These are phyloP conservation scores for Paramecium sonneborni DNA, from an alignment of 73 alveolate genomes.

Conservation along the genomic window DNA sequence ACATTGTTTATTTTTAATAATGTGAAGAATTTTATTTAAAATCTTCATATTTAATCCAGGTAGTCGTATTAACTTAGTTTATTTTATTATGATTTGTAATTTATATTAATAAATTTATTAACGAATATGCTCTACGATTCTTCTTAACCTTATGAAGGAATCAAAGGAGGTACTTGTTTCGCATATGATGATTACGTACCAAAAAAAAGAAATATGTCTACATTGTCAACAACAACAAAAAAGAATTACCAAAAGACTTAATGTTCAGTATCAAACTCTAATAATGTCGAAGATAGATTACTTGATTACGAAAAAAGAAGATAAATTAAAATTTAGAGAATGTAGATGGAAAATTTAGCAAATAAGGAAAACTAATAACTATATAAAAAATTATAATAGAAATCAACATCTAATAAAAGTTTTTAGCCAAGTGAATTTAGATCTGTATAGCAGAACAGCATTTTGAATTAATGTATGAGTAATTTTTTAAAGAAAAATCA, in stretches of 20 bases:
- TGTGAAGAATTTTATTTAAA: too few species aligned
- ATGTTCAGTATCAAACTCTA: background rate
- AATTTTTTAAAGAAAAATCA: background rate
- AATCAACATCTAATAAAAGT: background rate
- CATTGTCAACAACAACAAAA: background rate
- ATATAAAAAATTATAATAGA: background rate
- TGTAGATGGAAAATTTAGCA: background rate
- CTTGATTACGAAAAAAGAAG: background rate
- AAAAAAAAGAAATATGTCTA: background rate
- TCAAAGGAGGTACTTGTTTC: conserved; percentile 9
- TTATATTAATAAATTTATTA: conserved; percentile 12
- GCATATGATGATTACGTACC: background rate
- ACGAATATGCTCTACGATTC: conserved; percentile 36
- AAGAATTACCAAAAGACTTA: background rate
- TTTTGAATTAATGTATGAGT: background rate
- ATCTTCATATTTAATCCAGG: too few species aligned
- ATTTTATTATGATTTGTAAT: background rate
- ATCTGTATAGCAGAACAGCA: background rate
- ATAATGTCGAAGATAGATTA: background rate
- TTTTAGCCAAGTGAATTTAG: background rate
- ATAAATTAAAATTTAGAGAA: background rate
- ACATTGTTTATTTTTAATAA: too few species aligned
- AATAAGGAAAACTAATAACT: background rate
- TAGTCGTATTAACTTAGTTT: too few species aligned
- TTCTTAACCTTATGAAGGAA: background rate